Percentiles rank a stretch among this genome's conserved stretches.
Conservation (phyloP, 768 basidiomycete species). For the Lyophyllum atratum region DNA sequence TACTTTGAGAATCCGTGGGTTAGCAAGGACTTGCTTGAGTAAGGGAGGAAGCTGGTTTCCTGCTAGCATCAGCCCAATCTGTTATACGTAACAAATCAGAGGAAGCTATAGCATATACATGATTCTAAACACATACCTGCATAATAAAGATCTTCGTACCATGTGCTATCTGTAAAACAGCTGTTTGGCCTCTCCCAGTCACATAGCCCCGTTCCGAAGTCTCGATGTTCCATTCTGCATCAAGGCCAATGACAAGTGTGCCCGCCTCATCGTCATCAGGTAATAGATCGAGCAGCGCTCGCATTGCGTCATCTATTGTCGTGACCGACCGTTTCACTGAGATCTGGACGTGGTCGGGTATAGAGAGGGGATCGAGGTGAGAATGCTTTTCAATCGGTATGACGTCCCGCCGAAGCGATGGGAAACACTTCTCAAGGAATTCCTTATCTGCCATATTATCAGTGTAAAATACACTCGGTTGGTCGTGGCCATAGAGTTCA, state of each 20-base stretch:
- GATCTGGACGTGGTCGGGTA: conserved; percentile 17
- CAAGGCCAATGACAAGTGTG: conserved; percentile 21
- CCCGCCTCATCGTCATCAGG: conserved; percentile 10
- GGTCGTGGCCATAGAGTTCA: conserved; percentile 24
- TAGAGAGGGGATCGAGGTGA: conserved; percentile 16
- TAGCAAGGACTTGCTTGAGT: conserved; percentile 12
- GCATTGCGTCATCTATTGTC: conserved; percentile 20
- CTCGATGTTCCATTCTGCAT: conserved; percentile 29
- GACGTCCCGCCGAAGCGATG: conserved; percentile 15
- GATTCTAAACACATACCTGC: conserved; percentile 9
- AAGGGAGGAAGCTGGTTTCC: neutral
- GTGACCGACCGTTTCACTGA: conserved; percentile 8
- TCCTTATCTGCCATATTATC: conserved; percentile 32
- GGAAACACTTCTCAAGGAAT: conserved; percentile 13
- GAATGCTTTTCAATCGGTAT: conserved; percentile 19
- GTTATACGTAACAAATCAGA: neutral
- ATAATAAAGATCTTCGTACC: conserved; percentile 19
- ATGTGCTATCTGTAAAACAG: conserved; percentile 25
- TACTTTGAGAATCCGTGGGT: conserved; percentile 17
- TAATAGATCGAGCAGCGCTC: conserved; percentile 18
- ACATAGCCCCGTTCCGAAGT: conserved; percentile 15
- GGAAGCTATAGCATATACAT: neutral
- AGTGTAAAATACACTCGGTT: conserved; percentile 26
- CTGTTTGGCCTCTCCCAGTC: conserved; percentile 18
- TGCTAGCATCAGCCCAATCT: neutral